Evolutionary conservation across 2,329 filamentous ascomycete genomes (phyloP), one percentile per base, ranked within the genome.

Genomic region (Clarireedia hainanense): DNA sequence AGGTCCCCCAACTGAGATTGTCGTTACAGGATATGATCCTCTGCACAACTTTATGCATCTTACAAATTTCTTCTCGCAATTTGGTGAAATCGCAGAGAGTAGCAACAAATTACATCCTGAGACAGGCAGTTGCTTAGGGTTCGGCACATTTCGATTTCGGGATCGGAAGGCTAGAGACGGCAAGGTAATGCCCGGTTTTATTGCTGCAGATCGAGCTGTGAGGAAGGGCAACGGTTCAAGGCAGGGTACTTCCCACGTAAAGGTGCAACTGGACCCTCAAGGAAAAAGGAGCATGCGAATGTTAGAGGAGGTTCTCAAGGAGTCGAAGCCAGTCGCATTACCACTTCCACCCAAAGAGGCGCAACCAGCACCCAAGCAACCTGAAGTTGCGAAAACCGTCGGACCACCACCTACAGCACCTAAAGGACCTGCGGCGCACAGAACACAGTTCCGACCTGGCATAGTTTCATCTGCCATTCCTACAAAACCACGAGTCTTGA

Each of bases 21-120:
- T 97, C 4, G 90, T 96, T 20, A 91, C 85, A n/a, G 90, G 91
- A n/a, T 96, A 96, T 69, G 94, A 97, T 71, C 91, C 92, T 6
- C 76, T 97, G 61, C 86, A 88, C 42, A 82, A 89, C 12, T 89
- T 95, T 64, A 80, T 83, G 55, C 88, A 89, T 65, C 80, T 96
- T 50, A 82, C 81, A 17, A 82, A 86, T 47, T 80, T 89, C 53
- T 95, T 95, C 69, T 82, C 85, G 17, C 83, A 81, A 3, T 95
- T 88, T 72, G 91, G 91, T 52, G 89, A 96, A 57, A 91, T 99
- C 60, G 86, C 87, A 46, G 88, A 91, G 67, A 87, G 95, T 64
- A 91, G 89, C 67, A 96, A 96, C 68, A 92, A 95, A 70, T 92
- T 95, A 66, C 91, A 99, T 71, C 94, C 94, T 7, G 86, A 91